A percentile compares a stretch with the other conserved stretches of the same genome.
These are phyloP conservation scores for Paulownia fortunei DNA, from an alignment of 257 asterid species.

Conservation along the genomic window DNA sequence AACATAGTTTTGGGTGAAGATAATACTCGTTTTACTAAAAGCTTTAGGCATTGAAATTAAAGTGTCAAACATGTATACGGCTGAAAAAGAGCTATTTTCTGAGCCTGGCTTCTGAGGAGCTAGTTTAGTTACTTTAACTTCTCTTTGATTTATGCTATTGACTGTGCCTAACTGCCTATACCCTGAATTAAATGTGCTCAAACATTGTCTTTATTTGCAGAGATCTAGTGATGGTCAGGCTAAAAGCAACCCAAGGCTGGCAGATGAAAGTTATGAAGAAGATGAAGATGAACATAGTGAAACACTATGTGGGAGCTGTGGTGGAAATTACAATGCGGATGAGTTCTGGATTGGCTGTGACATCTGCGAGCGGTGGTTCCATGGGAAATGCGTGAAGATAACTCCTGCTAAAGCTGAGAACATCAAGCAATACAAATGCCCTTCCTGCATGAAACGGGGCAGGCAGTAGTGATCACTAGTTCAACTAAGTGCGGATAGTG, in stretches of 20 bases:
- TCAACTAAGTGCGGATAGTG: conserved; percentile 35
- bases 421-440: conserved; percentile 90
- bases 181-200: neutral
- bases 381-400: conserved; percentile 89
- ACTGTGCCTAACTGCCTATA: neutral
- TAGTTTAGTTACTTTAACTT: neutral
- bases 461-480: conserved; percentile 48
- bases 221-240: conserved; percentile 72
- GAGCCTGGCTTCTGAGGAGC: conserved; percentile 12
- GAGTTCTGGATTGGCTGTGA: conserved; percentile 96
- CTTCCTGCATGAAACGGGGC: conserved; percentile 80
- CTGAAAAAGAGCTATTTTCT: neutral
- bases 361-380: conserved; percentile 84
- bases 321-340: conserved; percentile 81
- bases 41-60: neutral
- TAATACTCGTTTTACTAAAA: conserved; percentile 5
- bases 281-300: conserved; percentile 87
- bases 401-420: conserved; percentile 91
- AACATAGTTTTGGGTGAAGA: neutral
- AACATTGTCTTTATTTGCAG: conserved; percentile 41
- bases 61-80: neutral
- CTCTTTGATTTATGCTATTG: neutral
- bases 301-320: conserved; percentile 88
- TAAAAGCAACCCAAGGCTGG: conserved; percentile 67
- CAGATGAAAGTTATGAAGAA: conserved; percentile 72